phyloP scores from a whole-genome alignment of 2,329 filamentous ascomycete species.

The Cladophialophora psammophila region DNA sequence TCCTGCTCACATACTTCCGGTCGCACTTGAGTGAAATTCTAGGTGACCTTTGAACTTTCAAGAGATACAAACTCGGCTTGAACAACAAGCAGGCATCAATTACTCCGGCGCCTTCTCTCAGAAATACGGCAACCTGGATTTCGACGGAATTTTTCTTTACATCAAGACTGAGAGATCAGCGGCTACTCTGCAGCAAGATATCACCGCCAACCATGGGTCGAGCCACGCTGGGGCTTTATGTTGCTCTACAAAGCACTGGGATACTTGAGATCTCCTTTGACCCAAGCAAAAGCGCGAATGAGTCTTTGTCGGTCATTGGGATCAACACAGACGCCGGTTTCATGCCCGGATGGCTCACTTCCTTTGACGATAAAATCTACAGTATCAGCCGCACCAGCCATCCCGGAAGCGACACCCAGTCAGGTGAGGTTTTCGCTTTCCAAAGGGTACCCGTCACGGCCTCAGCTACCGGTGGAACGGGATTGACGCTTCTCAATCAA shows the following conservation, averaged over 20 bases:
- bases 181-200: neutral
- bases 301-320: slow-evolving; percentile 17
- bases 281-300: slow-evolving; percentile 12
- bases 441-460: neutral
- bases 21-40: too few species aligned
- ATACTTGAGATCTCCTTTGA: slow-evolving; percentile 27
- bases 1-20: too few species aligned
- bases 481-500: slow-evolving; percentile 10
- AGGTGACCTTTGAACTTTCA: too few species aligned
- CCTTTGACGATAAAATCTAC: slow-evolving; percentile 23
- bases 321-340: slow-evolving; percentile 24
- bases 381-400: slow-evolving; percentile 24
- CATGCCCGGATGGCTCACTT: slow-evolving; percentile 23
- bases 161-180: too few species aligned
- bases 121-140: too few species aligned
- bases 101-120: too few species aligned
- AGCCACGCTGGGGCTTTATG: slow-evolving; percentile 13
- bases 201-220: neutral
- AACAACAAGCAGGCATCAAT: too few species aligned
- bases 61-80: too few species aligned
- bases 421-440: slow-evolving; percentile 23
- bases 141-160: too few species aligned
- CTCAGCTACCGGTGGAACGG: neutral
- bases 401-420: neutral
- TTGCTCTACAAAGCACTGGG: slow-evolving; percentile 28